phyloP scores from a whole-genome alignment of 2,329 filamentous ascomycete genomes.

The Ceratocystis papillata region DNA sequence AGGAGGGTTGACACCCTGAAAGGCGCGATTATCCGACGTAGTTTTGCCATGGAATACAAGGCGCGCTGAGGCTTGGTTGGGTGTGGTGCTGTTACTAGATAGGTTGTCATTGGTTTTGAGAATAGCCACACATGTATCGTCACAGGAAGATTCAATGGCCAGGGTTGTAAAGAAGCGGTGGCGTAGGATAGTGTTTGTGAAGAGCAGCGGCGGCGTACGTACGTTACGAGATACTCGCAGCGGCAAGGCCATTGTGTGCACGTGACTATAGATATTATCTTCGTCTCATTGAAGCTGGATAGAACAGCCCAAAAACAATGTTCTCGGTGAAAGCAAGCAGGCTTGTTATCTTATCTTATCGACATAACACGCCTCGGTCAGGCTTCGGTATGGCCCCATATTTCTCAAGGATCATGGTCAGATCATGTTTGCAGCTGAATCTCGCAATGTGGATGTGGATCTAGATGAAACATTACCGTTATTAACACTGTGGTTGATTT shows the following conservation, averaged over 20 bases:
- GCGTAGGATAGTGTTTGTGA: background rate
- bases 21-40: conserved; percentile 66
- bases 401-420: background rate
- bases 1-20: conserved; percentile 69
- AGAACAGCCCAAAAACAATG: background rate
- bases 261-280: background rate
- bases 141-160: conserved; percentile 77
- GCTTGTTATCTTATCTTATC: conserved; percentile 6
- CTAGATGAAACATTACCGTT: background rate
- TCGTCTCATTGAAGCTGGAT: too few species aligned
- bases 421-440: conserved; percentile 3
- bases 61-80: conserved; percentile 33
- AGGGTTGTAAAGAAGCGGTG: conserved; percentile 43
- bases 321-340: background rate
- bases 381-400: background rate
- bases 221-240: background rate
- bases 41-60: conserved; percentile 72
- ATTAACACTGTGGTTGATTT: background rate
- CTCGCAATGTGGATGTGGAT: background rate
- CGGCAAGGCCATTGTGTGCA: background rate
- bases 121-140: conserved; percentile 84
- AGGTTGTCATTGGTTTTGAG: conserved; percentile 37
- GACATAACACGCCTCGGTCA: background rate
- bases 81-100: background rate
- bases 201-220: background rate